phyloP scores from a whole-genome alignment of 768 basidiomycete genomes.

The Calocybe gangraenosa region DNA sequence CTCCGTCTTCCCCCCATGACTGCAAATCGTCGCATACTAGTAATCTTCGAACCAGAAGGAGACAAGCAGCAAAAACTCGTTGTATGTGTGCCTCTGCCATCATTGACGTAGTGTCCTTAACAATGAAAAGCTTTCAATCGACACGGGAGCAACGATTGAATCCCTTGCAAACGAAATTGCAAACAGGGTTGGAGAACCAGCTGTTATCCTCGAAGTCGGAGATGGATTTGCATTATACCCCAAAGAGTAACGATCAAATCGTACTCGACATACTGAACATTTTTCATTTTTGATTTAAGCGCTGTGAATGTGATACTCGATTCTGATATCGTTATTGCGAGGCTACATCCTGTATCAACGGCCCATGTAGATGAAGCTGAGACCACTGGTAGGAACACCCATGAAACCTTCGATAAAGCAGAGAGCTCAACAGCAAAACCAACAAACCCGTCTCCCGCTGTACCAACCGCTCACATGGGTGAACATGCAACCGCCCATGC shows the following conservation, averaged over 20 bases:
- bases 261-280: not conserved
- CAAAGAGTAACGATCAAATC: slow-evolving; percentile 16
- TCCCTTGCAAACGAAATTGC: slow-evolving; percentile 18
- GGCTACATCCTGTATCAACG: not conserved
- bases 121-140: not conserved
- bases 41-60: not conserved
- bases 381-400: too few relatives aligned
- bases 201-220: slow-evolving; percentile 16
- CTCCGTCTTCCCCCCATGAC: not conserved
- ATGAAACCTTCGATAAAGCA: too few relatives aligned
- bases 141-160: not conserved
- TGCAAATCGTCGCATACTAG: not conserved
- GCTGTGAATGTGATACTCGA: slow-evolving; percentile 7
- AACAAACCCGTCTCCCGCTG: not conserved
- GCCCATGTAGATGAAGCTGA: too few relatives aligned
- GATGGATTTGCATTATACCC: slow-evolving; percentile 21
- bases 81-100: not conserved
- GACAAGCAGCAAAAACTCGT: not conserved
- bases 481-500: not conserved
- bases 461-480: not conserved
- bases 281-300: not conserved
- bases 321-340: slow-evolving; percentile 16
- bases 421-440: too few relatives aligned
- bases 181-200: slow-evolving; percentile 12
- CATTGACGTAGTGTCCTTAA: not conserved